Percentiles rank a stretch among this genome's conserved stretches.
phyloP scores from a whole-genome alignment of 2,329 filamentous ascomycete species.

The Calonectria leucothoes region DNA sequence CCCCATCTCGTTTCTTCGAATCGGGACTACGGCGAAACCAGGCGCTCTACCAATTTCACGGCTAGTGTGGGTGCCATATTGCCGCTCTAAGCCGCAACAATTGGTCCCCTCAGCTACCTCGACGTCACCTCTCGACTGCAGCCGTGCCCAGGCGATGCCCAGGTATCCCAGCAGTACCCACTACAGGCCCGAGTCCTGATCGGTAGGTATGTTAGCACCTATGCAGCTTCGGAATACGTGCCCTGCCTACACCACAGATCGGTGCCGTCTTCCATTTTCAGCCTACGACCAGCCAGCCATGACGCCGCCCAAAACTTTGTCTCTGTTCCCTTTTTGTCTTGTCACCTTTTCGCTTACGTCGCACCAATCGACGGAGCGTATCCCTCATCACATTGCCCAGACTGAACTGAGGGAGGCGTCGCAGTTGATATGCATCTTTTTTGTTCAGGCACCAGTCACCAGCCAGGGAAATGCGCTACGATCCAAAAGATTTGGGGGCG shows the following conservation, averaged over 20 bases:
- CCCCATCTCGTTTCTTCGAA: slow-evolving; percentile 30
- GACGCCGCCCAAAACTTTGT: slow-evolving; percentile 27
- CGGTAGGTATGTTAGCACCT: slow-evolving; percentile 15
- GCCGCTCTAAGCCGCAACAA: slow-evolving; percentile 44
- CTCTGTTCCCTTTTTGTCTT: slow-evolving; percentile 17
- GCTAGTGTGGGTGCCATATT: slow-evolving; percentile 43
- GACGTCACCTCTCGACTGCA: slow-evolving; percentile 34
- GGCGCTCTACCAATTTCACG: slow-evolving; percentile 31
- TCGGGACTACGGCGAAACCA: slow-evolving; percentile 40
- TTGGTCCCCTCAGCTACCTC: slow-evolving; percentile 29
- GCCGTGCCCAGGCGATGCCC: slow-evolving; percentile 19
- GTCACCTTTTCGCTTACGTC: slow-evolving; percentile 10
- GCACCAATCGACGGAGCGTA: slow-evolving; percentile 14
- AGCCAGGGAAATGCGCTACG: slow-evolving; percentile 28
- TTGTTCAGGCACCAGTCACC: slow-evolving; percentile 28
- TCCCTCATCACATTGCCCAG: slow-evolving; percentile 6
- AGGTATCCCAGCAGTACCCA: slow-evolving; percentile 40
- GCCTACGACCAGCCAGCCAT: slow-evolving; percentile 11
- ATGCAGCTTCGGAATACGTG: slow-evolving; percentile 12
- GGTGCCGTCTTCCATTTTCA: slow-evolving; percentile 19
- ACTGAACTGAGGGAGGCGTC: slow-evolving; percentile 27
- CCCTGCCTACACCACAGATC: slow-evolving; percentile 14
- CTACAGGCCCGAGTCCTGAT: slow-evolving; percentile 23
- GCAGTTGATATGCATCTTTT: slow-evolving; percentile 35
- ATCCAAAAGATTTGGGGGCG: slow-evolving; percentile 30